phyloP scores from a whole-genome alignment of 331 rosid species.

The Quercus phellos region DNA sequence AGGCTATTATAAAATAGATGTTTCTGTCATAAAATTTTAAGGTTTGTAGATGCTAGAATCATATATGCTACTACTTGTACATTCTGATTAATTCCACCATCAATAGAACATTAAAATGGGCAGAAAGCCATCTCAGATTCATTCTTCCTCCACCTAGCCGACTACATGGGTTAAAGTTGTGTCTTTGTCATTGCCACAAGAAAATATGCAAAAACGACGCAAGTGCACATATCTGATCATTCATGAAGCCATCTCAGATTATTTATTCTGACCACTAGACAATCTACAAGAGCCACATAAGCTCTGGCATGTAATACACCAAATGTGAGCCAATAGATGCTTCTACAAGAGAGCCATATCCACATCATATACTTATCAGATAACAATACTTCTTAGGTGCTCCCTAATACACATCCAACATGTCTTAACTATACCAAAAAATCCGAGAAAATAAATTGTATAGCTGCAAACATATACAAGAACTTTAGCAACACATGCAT shows the following conservation, averaged over 20 bases:
- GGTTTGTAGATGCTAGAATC: background rate
- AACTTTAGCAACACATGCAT: too few relatives aligned
- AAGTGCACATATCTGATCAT: background rate
- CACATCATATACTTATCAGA: background rate
- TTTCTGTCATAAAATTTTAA: background rate
- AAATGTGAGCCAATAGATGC: background rate
- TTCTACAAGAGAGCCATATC: background rate
- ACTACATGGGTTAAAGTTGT: background rate
- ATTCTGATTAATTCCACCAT: background rate
- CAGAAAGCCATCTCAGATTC: background rate
- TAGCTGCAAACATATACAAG: background rate
- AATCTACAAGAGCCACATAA: background rate
- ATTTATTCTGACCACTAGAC: background rate
- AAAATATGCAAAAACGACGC: background rate
- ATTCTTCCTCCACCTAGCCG: background rate
- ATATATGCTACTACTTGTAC: background rate
- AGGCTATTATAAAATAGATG: background rate
- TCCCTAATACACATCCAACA: background rate
- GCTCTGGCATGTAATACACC: background rate
- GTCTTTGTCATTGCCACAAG: background rate
- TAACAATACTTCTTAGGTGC: background rate
- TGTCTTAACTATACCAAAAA: background rate
- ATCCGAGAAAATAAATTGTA: background rate
- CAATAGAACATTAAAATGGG: slow-evolving; percentile 9
- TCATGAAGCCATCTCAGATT: background rate